Percentiles rank a stretch among this genome's conserved stretches.
These are phyloP conservation scores for Fremontodendron californicum DNA, from an alignment of 345 rosid species.

Conservation along the genomic window DNA sequence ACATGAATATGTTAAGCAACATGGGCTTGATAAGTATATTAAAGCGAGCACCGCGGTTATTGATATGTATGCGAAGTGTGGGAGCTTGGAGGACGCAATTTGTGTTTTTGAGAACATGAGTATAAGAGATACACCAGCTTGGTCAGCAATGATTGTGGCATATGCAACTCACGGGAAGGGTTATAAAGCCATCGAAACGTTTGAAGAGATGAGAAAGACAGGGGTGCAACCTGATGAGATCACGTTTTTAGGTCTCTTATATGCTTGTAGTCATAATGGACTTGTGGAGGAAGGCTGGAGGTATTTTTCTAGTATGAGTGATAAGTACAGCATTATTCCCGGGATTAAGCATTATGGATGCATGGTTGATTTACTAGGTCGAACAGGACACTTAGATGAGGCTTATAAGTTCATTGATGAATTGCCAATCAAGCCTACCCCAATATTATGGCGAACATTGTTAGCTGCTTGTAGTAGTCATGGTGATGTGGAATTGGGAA, in stretches of 20 bases:
- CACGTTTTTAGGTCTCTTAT: slow-evolving; percentile 71
- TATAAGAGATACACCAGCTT: slow-evolving; percentile 66
- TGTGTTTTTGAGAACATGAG: slow-evolving; percentile 50
- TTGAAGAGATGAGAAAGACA: slow-evolving; percentile 56
- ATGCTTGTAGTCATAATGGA: slow-evolving; percentile 89
- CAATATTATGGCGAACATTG: slow-evolving; percentile 72
- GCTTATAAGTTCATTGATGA: slow-evolving; percentile 58
- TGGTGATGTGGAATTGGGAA: slow-evolving; percentile 46
- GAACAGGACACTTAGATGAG: slow-evolving; percentile 65
- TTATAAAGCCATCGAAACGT: slow-evolving; percentile 49
- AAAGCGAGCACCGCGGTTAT: slow-evolving; percentile 78
- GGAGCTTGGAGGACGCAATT: slow-evolving; percentile 71
- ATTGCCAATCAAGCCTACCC: slow-evolving; percentile 56
- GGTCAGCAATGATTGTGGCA: slow-evolving; percentile 87
- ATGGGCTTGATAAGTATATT: slow-evolving; percentile 43
- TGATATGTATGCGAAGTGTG: slow-evolving; percentile 92
- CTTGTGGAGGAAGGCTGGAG: slow-evolving; percentile 56
- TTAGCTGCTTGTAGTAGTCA: slow-evolving; percentile 77
- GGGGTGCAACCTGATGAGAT: slow-evolving; percentile 53
- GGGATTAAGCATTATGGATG: slow-evolving; percentile 79
- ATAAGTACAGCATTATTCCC: slow-evolving; percentile 43
- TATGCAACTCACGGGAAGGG: slow-evolving; percentile 81
- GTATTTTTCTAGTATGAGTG: slow-evolving; percentile 52
- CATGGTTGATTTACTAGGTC: slow-evolving; percentile 81
- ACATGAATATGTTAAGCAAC: slow-evolving; percentile 60